Conservation (phyloP, 2,329 filamentous ascomycete genomes). For the Tolypocladium ophioglossoides region DNA sequence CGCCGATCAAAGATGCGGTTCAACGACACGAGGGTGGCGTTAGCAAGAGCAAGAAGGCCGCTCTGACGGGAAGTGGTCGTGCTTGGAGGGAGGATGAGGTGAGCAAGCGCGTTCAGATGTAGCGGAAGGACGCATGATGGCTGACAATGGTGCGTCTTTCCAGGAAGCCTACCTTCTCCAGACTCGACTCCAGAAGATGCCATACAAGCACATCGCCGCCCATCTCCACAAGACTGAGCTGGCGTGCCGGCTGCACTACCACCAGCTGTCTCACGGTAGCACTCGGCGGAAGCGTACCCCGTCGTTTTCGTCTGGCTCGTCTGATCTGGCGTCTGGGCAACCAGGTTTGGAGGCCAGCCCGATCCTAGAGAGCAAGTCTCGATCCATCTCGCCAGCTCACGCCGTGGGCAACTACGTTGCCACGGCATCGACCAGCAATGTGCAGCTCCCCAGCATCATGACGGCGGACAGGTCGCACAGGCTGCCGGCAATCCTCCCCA, state of each 20-base stretch:
- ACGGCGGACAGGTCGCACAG: slow-evolving; percentile 31
- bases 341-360: slow-evolving; percentile 38
- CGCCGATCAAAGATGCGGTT: slow-evolving; percentile 41
- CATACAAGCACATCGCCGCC: slow-evolving; percentile 80
- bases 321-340: slow-evolving; percentile 40
- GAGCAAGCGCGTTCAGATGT: slow-evolving; percentile 15
- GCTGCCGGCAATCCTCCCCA: slow-evolving; percentile 54
- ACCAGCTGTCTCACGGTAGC: slow-evolving; percentile 74
- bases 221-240: slow-evolving; percentile 82
- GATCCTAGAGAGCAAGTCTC: slow-evolving; percentile 35
- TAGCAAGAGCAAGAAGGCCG: slow-evolving; percentile 55
- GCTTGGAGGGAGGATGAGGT: slow-evolving; percentile 85
- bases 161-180: slow-evolving; percentile 78
- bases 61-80: slow-evolving; percentile 63
- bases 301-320: slow-evolving; percentile 57
- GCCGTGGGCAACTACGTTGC: slow-evolving; percentile 34
- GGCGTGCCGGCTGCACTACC: slow-evolving; percentile 78
- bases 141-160: background rate
- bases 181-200: slow-evolving; percentile 78
- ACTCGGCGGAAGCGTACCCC: slow-evolving; percentile 68
- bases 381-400: slow-evolving; percentile 37
- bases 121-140: background rate
- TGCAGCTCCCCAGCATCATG: slow-evolving; percentile 46
- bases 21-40: slow-evolving; percentile 50
- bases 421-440: slow-evolving; percentile 31